Evolutionary conservation across 371 early-diverging fungal species (phyloP).

Genomic region (Saksenaea oblongispora): DNA sequence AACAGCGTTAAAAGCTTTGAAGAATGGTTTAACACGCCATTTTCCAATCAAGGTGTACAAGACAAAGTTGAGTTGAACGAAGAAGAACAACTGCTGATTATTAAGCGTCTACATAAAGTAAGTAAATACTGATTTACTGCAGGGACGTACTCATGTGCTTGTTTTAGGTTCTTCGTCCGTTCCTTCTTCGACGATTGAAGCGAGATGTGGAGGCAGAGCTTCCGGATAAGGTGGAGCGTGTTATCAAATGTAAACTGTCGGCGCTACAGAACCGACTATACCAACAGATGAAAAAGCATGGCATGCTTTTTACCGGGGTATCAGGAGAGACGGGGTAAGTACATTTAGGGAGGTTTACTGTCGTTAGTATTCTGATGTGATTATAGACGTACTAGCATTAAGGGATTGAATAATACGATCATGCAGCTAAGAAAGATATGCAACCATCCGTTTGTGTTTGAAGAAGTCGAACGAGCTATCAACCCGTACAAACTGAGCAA

Average conservation of each 20-base stretch:
- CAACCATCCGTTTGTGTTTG: slow-evolving; percentile 99
- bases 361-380: background rate
- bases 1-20: slow-evolving; percentile 95
- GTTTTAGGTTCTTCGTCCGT: slow-evolving; percentile 87
- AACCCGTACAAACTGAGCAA: slow-evolving; percentile 64
- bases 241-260: slow-evolving; percentile 93
- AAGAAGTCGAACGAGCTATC: slow-evolving; percentile 88
- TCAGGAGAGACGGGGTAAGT: slow-evolving; percentile 58
- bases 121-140: background rate
- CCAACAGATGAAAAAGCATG: slow-evolving; percentile 76
- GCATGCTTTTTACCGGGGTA: slow-evolving; percentile 63
- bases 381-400: slow-evolving; percentile 63
- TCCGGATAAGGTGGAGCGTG: slow-evolving; percentile 98
- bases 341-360: background rate
- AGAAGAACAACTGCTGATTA: slow-evolving; percentile 97
- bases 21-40: slow-evolving; percentile 98
- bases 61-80: slow-evolving; percentile 92
- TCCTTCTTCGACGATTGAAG: slow-evolving; percentile 97
- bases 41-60: slow-evolving; percentile 83
- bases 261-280: slow-evolving; percentile 81
- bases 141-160: background rate
- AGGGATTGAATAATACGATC: slow-evolving; percentile 94
- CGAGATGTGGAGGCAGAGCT: slow-evolving; percentile 99
- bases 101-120: slow-evolving; percentile 94
- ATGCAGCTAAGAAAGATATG: slow-evolving; percentile 99